These are phyloP conservation scores for Asparagopsis taxiformis DNA, from an alignment of 31 red algal genomes.

Conservation along the genomic window DNA sequence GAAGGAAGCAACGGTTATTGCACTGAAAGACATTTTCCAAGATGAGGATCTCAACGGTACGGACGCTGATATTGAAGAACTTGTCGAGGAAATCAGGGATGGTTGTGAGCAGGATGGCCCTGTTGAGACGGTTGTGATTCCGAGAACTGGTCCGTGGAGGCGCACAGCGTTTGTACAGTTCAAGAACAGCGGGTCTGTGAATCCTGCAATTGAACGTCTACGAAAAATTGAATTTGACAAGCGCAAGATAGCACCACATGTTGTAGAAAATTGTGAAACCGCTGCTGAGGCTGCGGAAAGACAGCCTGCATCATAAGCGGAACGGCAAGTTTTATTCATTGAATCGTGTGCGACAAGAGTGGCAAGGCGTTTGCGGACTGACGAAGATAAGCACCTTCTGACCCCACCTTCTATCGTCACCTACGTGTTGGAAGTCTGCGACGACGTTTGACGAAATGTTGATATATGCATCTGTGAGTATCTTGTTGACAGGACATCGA, in stretches of 20 bases:
- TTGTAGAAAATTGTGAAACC: conserved; percentile 18
- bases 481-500: too few relatives aligned
- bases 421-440: too few relatives aligned
- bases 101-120: conserved; percentile 47
- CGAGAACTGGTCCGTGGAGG: conserved; percentile 32
- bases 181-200: conserved; percentile 7
- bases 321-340: neutral
- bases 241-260: conserved; percentile 29
- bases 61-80: conserved; percentile 51
- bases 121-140: conserved; percentile 36
- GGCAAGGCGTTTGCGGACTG: too few relatives aligned
- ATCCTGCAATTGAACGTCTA: conserved; percentile 25
- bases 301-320: neutral
- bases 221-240: conserved; percentile 46
- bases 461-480: too few relatives aligned
- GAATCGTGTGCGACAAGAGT: too few relatives aligned
- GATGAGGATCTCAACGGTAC: conserved; percentile 50
- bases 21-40: conserved; percentile 46
- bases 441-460: too few relatives aligned
- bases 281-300: conserved; percentile 32
- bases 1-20: conserved; percentile 47
- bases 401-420: too few relatives aligned
- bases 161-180: conserved; percentile 47
- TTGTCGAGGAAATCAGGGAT: conserved; percentile 38
- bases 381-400: too few relatives aligned